A percentile compares a stretch with the other conserved stretches of the same genome.
phyloP scores from a whole-genome alignment of 192 early-diverging fungal genomes.

The Phycomyces blakesleeanus region DNA sequence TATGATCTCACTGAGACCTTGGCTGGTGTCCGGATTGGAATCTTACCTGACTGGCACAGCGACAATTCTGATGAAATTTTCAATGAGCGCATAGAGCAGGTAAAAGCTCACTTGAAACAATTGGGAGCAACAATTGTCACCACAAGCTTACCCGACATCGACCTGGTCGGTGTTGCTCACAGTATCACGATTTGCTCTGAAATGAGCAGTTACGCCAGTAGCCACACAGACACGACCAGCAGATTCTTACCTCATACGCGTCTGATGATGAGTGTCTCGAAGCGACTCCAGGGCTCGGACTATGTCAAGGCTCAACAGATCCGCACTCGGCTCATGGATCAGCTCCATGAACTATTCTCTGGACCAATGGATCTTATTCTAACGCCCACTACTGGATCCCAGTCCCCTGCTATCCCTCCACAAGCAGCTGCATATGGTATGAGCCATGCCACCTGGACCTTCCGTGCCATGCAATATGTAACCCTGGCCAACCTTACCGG shows the following conservation, averaged over 20 bases:
- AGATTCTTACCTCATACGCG: constrained; percentile 45
- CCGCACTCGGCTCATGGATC: constrained; percentile 51
- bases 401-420: constrained; percentile 48
- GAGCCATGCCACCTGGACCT: constrained; percentile 47
- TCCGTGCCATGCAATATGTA: constrained; percentile 56
- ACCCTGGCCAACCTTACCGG: constrained; percentile 63
- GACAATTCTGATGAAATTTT: constrained; percentile 37
- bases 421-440: constrained; percentile 45
- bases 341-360: constrained; percentile 45
- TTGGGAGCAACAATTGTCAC: constrained; percentile 47
- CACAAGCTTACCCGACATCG: background rate
- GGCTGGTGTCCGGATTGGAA: constrained; percentile 55
- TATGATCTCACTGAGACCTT: constrained; percentile 28
- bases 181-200: constrained; percentile 62
- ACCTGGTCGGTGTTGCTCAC: constrained; percentile 41
- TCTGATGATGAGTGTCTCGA: constrained; percentile 33
- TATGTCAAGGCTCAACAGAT: constrained; percentile 51
- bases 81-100: constrained; percentile 23
- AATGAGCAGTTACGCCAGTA: constrained; percentile 39
- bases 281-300: constrained; percentile 37
- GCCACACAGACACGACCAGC: constrained; percentile 11
- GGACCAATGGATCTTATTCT: constrained; percentile 56
- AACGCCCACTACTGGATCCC: constrained; percentile 56
- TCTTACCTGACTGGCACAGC: constrained; percentile 48
- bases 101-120: constrained; percentile 34